Conservation (phyloP, 139 green algal genomes). For the Medakamo hakoo region DNA sequence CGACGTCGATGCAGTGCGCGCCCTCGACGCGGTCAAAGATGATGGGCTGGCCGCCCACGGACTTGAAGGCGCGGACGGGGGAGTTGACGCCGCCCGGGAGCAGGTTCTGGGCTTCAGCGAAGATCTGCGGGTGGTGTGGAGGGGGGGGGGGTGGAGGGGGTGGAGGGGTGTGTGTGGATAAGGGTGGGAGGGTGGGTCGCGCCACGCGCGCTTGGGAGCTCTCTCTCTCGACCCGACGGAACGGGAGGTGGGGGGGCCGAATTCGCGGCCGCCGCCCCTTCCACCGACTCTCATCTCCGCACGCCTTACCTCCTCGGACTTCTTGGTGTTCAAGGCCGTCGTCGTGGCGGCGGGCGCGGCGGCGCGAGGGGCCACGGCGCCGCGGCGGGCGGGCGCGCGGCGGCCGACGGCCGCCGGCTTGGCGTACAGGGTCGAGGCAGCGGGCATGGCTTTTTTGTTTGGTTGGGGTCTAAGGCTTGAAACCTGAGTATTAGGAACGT, state of each 20-base stretch:
- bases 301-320: conserved; percentile 25
- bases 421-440: no score
- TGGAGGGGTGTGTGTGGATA: no score
- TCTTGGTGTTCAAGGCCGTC: conserved; percentile 26
- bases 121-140: conserved; percentile 45
- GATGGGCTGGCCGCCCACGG: conserved; percentile 90
- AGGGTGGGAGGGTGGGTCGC: not conserved
- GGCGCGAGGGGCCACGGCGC: conserved; percentile 3
- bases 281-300: not conserved
- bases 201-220: not conserved
- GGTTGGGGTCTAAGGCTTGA: no score
- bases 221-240: not conserved
- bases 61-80: conserved; percentile 92
- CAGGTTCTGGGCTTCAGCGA: conserved; percentile 78
- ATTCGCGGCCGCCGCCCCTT: not conserved
- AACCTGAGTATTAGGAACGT: no score
- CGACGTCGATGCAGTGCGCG: conserved; percentile 78
- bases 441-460: no score
- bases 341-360: conserved; percentile 8
- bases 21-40: conserved; percentile 96
- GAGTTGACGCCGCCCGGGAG: conserved; percentile 95
- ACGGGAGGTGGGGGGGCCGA: not conserved
- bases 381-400: no score
- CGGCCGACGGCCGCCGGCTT: no score
- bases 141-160: not conserved